Conservation (phyloP, 768 basidiomycete species). For the Pleurotus pulmonarius region DNA sequence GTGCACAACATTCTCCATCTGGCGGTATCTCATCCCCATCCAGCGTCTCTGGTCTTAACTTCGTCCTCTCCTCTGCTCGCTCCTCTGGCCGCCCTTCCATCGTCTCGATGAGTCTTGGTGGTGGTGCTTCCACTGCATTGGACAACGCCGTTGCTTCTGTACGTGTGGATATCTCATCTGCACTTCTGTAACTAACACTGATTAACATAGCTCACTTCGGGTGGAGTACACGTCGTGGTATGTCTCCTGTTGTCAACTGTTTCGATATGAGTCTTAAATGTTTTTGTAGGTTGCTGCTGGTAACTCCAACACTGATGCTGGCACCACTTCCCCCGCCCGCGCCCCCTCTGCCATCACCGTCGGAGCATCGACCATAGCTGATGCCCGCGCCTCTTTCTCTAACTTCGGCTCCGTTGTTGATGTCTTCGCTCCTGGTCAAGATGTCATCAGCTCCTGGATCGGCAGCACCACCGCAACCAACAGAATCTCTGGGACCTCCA, state of each 20-base stretch:
- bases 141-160: conserved; percentile 28
- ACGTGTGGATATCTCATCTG: neutral
- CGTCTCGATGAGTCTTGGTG: conserved; percentile 34
- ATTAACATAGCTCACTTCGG: conserved; percentile 19
- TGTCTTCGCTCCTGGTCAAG: conserved; percentile 35
- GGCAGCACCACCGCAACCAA: conserved; percentile 20
- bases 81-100: conserved; percentile 25
- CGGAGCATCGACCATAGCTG: conserved; percentile 32
- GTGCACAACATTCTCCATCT: conserved; percentile 2
- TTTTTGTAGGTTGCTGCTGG: conserved; percentile 27
- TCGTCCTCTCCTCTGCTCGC: conserved; percentile 18
- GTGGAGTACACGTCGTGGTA: conserved; percentile 27
- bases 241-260: neutral
- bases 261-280: neutral
- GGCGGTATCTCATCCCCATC: neutral
- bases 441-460: conserved; percentile 28
- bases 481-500: conserved; percentile 22
- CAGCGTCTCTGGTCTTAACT: conserved; percentile 30
- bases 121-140: conserved; percentile 20
- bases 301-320: conserved; percentile 28
- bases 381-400: conserved; percentile 30
- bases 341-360: conserved; percentile 32
- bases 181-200: neutral
- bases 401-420: conserved; percentile 41
- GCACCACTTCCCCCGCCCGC: conserved; percentile 29